A percentile compares a stretch with the other conserved stretches of the same genome.
Evolutionary conservation across 495 filamentous ascomycete genomes (phyloP).

Genomic region (Daldinia concentrica): DNA sequence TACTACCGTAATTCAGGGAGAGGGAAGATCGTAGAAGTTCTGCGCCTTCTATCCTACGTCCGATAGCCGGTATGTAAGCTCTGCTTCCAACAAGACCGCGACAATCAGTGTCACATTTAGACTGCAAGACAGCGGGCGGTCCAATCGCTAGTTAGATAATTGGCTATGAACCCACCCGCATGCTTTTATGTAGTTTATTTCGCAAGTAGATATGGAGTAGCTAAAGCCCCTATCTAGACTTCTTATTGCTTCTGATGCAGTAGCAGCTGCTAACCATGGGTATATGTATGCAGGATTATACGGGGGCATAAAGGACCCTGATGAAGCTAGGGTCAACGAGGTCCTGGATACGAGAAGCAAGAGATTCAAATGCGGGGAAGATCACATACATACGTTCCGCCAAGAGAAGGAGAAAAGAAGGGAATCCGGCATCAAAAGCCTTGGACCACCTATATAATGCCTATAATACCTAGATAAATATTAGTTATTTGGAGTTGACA

Average conservation of each 20-base stretch:
- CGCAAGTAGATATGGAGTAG: conserved; percentile 18
- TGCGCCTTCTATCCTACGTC: conserved; percentile 31
- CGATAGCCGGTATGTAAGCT: conserved; percentile 33
- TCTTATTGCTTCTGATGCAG: conserved; percentile 27
- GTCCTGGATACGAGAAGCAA: conserved; percentile 21
- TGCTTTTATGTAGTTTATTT: conserved; percentile 15
- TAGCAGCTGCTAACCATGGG: conserved; percentile 19
- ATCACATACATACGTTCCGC: neutral
- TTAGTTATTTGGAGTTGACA: neutral
- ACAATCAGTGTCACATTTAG: conserved; percentile 33
- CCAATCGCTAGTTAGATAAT: conserved; percentile 20
- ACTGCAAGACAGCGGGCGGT: conserved; percentile 16
- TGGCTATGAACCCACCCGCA: conserved; percentile 20
- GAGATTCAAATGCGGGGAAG: conserved; percentile 23
- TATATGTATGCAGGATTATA: conserved; percentile 24
- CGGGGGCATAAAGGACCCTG: conserved; percentile 31
- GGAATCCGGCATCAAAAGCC: neutral
- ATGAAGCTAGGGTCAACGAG: conserved; percentile 27
- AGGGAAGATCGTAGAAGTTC: conserved; percentile 37
- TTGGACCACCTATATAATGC: neutral
- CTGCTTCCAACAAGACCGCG: conserved; percentile 24
- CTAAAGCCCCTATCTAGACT: conserved; percentile 19
- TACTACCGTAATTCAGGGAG: conserved; percentile 3
- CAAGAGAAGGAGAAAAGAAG: conserved; percentile 1
- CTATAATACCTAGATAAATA: neutral